Percentiles rank a stretch among this genome's conserved stretches.
Conservation (phyloP, 2,329 filamentous ascomycete species). For the Didymella arachidicola region DNA sequence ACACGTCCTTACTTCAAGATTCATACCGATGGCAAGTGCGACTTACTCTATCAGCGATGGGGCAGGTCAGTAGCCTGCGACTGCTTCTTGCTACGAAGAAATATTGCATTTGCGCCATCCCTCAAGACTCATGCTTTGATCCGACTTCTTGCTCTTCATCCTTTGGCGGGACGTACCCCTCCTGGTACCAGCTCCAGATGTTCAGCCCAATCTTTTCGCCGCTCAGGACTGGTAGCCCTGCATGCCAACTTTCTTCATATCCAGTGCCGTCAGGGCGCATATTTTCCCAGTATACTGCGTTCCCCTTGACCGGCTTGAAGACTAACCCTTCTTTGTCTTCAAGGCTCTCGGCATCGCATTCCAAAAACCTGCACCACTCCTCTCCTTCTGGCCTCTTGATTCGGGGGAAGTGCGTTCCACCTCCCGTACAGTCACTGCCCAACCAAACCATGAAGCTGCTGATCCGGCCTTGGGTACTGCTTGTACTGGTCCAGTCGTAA, state of each 20-base stretch:
- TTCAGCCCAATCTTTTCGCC: constrained; percentile 69
- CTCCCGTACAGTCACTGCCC: constrained; percentile 59
- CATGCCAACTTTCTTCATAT: constrained; percentile 68
- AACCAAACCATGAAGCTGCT: constrained; percentile 71
- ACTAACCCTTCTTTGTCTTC: constrained; percentile 57
- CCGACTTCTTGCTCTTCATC: constrained; percentile 8
- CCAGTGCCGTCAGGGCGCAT: constrained; percentile 63
- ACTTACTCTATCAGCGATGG: not conserved
- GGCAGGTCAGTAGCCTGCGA: not conserved
- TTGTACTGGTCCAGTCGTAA: constrained; percentile 60
- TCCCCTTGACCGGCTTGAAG: constrained; percentile 65
- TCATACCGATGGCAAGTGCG: not conserved
- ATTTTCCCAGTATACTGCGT: constrained; percentile 71
- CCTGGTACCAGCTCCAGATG: constrained; percentile 70
- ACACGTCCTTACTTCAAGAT: not conserved
- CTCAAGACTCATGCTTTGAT: not conserved
- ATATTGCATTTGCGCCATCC: not conserved
- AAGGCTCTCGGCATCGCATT: constrained; percentile 53
- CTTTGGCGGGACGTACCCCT: constrained; percentile 33
- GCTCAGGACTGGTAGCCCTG: constrained; percentile 63
- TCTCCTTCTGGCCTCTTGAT: constrained; percentile 54
- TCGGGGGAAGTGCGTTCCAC: constrained; percentile 68
- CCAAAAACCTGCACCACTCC: constrained; percentile 66
- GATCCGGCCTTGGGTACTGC: constrained; percentile 52
- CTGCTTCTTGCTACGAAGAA: not conserved